phyloP scores from a whole-genome alignment of 169 alveolate genomes.

The Eimeria zaria region DNA sequence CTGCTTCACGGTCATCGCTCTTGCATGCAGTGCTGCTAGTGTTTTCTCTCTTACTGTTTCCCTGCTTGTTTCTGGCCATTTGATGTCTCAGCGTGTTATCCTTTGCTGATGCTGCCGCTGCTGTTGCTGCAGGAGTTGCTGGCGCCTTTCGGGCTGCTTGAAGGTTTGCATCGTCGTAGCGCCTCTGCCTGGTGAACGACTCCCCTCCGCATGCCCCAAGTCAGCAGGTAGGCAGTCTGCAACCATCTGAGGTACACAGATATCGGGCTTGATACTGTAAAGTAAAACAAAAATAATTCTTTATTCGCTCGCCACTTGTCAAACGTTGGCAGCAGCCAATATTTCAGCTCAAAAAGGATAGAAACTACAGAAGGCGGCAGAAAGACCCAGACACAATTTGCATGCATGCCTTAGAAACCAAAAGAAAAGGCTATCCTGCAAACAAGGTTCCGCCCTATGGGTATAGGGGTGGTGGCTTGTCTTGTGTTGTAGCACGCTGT shows the following conservation, averaged over 20 bases:
- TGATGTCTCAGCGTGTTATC: neutral
- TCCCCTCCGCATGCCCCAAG: neutral
- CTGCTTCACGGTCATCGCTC: neutral
- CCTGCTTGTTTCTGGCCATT: neutral
- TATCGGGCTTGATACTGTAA: too few relatives aligned
- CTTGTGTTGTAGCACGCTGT: too few relatives aligned
- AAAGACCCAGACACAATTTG: too few relatives aligned
- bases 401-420: neutral
- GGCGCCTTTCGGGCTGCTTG: slow-evolving; percentile 16
- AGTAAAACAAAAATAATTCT: too few relatives aligned
- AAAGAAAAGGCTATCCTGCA: too few relatives aligned
- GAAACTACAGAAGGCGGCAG: too few relatives aligned
- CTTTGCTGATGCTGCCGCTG: too few relatives aligned
- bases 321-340: too few relatives aligned
- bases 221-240: slow-evolving; percentile 32
- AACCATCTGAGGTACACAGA: too few relatives aligned
- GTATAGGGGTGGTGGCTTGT: too few relatives aligned
- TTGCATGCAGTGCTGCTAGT: neutral
- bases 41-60: neutral
- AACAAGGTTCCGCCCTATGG: too few relatives aligned
- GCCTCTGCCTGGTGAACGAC: neutral
- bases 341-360: too few relatives aligned
- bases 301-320: neutral
- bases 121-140: slow-evolving; percentile 30
- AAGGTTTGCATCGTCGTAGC: slow-evolving; percentile 16